These are phyloP conservation scores for Aegilops speltoides DNA, from an alignment of 176 grass and related monocot genomes.

Conservation along the genomic window DNA sequence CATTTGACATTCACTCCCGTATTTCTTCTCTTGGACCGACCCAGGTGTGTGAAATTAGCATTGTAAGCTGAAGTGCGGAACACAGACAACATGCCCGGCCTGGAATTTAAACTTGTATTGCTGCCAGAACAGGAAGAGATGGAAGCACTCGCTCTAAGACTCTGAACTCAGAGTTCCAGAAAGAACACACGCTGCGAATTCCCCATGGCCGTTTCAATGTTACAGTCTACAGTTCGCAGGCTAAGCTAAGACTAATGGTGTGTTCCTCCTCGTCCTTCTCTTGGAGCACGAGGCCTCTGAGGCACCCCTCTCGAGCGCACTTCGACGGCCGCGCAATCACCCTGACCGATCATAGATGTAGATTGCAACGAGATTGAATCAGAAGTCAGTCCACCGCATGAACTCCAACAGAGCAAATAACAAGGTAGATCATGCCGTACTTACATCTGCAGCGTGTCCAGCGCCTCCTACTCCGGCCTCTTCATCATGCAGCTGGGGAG, in stretches of 20 bases:
- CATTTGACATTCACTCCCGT: no score
- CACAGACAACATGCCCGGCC: no score
- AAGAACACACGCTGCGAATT: no score
- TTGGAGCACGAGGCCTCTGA: not conserved
- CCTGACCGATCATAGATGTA: not conserved
- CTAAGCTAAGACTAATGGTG: not conserved
- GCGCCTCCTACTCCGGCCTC: not conserved
- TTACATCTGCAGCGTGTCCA: not conserved
- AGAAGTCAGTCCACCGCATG: not conserved
- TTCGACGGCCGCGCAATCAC: not conserved
- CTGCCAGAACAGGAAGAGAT: no score
- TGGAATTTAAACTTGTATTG: no score
- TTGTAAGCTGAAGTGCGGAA: no score
- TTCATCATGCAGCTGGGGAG: not conserved
- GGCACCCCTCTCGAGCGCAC: not conserved
- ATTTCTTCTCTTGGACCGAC: no score
- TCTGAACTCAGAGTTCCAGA: no score
- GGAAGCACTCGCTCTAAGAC: no score
- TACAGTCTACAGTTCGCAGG: no score
- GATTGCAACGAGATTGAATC: not conserved
- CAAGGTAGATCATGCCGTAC: not conserved
- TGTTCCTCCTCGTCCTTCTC: not conserved
- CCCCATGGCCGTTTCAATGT: no score
- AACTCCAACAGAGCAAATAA: not conserved
- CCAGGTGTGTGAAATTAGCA: no score